A percentile compares a stretch with the other conserved stretches of the same genome.
Evolutionary conservation across 1,139 yeast genomes (phyloP).

Genomic region (Kurtzmaniella natalensis): DNA sequence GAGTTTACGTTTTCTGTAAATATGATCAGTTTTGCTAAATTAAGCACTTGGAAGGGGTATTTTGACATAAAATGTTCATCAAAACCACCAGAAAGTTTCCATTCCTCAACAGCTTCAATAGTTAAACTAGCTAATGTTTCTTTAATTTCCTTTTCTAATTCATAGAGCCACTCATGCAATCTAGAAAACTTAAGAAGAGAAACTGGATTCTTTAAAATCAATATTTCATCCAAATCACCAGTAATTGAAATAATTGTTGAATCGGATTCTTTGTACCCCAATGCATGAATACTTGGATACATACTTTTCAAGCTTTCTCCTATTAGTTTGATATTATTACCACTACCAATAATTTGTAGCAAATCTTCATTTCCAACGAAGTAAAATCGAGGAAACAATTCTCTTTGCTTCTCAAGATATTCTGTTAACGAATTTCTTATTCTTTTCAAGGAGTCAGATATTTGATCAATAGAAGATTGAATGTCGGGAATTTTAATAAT

Average conservation of each 20-base stretch:
- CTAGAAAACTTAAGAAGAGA: slow-evolving; percentile 38
- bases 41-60: slow-evolving; percentile 54
- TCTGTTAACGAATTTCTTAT: slow-evolving; percentile 70
- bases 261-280: slow-evolving; percentile 36
- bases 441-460: slow-evolving; percentile 52
- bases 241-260: slow-evolving; percentile 42
- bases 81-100: background rate
- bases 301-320: slow-evolving; percentile 66
- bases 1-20: slow-evolving; percentile 49
- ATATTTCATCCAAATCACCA: slow-evolving; percentile 63
- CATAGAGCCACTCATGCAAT: slow-evolving; percentile 61
- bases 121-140: slow-evolving; percentile 40
- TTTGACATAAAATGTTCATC: background rate
- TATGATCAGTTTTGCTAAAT: slow-evolving; percentile 54
- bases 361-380: slow-evolving; percentile 91
- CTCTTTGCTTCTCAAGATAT: slow-evolving; percentile 77
- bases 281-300: slow-evolving; percentile 59
- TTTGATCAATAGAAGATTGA: slow-evolving; percentile 42
- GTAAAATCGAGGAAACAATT: slow-evolving; percentile 73
- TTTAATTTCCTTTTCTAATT: slow-evolving; percentile 53
- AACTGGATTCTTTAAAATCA: slow-evolving; percentile 43
- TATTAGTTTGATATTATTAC: slow-evolving; percentile 39
- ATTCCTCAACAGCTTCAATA: slow-evolving; percentile 18
- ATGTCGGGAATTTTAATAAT: slow-evolving; percentile 52
- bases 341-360: slow-evolving; percentile 73